A percentile compares a stretch with the other conserved stretches of the same genome.
These are phyloP conservation scores for Carex parvula DNA, from an alignment of 176 grass and related monocot genomes.

Conservation along the genomic window DNA sequence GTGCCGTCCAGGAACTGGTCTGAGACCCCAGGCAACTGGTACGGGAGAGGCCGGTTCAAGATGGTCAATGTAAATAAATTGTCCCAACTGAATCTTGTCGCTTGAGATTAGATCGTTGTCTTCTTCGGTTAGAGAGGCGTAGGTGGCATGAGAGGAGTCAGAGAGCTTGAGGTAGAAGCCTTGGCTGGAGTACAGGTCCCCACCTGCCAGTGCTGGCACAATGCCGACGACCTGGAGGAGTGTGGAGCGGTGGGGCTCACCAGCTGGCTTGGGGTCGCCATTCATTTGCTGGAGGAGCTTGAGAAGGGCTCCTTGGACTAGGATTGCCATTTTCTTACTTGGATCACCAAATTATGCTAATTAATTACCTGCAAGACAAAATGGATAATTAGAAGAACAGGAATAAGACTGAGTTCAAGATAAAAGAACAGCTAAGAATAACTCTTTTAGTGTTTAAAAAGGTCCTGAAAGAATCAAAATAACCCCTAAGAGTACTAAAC, in stretches of 20 bases:
- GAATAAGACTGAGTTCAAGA: not conserved
- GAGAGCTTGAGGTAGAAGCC: slow-evolving; percentile 95
- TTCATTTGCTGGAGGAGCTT: slow-evolving; percentile 92
- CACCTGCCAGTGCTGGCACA: slow-evolving; percentile 72
- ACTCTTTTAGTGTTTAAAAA: not conserved
- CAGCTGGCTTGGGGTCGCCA: slow-evolving; percentile 52
- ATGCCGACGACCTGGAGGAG: slow-evolving; percentile 94
- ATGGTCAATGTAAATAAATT: slow-evolving; percentile 78
- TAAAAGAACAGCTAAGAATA: not conserved
- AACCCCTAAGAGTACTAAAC: not conserved
- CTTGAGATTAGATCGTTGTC: slow-evolving; percentile 85
- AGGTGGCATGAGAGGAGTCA: slow-evolving; percentile 83
- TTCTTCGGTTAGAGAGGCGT: slow-evolving; percentile 75
- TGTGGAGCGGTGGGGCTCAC: slow-evolving; percentile 54
- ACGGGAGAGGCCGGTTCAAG: slow-evolving; percentile 67
- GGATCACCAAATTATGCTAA: not conserved
- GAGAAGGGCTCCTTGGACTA: slow-evolving; percentile 72
- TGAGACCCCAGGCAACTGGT: slow-evolving; percentile 62
- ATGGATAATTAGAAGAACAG: not conserved
- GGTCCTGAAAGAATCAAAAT: not conserved
- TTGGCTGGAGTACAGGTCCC: slow-evolving; percentile 80
- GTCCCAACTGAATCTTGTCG: slow-evolving; percentile 89
- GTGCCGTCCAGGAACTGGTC: slow-evolving; percentile 72
- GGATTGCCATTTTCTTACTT: slow-evolving; percentile 56
- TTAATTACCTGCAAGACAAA: not conserved